Evolutionary conservation across 2,329 filamentous ascomycete genomes (phyloP).

Genomic region (Ophiognomonia clavigignenti-juglandacearum): DNA sequence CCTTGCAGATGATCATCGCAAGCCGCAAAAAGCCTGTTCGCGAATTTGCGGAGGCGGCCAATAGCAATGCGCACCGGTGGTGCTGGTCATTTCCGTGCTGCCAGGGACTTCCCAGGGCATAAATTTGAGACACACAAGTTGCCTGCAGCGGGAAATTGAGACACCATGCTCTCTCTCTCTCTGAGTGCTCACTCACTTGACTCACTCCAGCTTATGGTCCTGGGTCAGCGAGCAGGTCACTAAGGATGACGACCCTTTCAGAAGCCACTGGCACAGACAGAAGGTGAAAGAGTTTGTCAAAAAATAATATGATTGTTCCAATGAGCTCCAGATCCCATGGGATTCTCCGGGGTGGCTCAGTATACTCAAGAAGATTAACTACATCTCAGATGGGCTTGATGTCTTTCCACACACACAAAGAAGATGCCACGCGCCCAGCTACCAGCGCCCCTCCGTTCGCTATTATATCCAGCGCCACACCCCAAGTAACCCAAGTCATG

Average conservation of each 20-base stretch:
- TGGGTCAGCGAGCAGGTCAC: too few relatives aligned
- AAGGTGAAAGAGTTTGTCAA: too few relatives aligned
- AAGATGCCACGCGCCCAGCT: conserved; percentile 9
- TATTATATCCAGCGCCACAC: conserved; percentile 1
- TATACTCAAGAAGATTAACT: conserved; percentile 8
- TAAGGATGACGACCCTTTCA: too few relatives aligned
- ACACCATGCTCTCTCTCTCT: too few relatives aligned
- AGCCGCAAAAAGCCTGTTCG: too few relatives aligned
- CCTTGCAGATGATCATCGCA: too few relatives aligned
- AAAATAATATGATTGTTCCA: conserved; percentile 4
- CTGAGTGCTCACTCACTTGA: too few relatives aligned
- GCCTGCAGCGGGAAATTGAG: too few relatives aligned
- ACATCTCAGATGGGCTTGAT: conserved; percentile 9
- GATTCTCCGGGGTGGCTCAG: conserved; percentile 12
- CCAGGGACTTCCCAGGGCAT: too few relatives aligned
- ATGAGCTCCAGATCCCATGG: conserved; percentile 12
- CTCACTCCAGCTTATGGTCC: too few relatives aligned
- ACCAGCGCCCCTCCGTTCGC: neutral
- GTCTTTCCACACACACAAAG: conserved; percentile 6
- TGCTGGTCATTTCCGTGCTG: conserved; percentile 1
- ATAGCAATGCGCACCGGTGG: neutral
- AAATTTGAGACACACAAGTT: too few relatives aligned
- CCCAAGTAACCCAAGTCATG: conserved; percentile 26
- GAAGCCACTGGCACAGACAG: too few relatives aligned
- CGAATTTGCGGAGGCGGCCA: neutral